These are phyloP conservation scores for Neurospora sp. DNA, from an alignment of 2,329 filamentous ascomycete species.

Conservation along the genomic window DNA sequence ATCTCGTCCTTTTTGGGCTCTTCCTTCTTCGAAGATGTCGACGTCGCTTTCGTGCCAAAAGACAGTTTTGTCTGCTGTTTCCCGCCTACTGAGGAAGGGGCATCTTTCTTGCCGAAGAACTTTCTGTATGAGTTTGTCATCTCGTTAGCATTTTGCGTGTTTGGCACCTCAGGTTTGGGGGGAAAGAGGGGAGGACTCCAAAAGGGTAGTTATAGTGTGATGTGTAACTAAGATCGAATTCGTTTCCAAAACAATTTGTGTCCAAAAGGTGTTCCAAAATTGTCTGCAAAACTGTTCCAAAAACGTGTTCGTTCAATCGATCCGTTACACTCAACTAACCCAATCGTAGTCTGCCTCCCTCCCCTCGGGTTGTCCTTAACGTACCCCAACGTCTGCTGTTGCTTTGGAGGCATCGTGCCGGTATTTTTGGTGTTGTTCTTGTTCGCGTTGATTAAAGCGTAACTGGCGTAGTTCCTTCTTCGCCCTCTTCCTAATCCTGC, in stretches of 20 bases:
- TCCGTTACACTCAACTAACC: slow-evolving; percentile 40
- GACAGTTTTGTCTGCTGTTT: slow-evolving; percentile 64
- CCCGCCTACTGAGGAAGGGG: slow-evolving; percentile 36
- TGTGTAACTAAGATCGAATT: neutral
- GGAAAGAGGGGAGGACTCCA: slow-evolving; percentile 3
- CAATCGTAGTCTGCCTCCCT: slow-evolving; percentile 56
- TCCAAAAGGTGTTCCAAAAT: neutral
- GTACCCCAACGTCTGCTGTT: slow-evolving; percentile 84
- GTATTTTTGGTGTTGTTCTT: neutral
- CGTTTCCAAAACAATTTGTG: neutral
- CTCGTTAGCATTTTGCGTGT: neutral
- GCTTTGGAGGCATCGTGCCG: slow-evolving; percentile 36
- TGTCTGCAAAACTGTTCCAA: neutral
- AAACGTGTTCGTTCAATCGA: slow-evolving; percentile 1
- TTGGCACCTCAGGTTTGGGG: neutral
- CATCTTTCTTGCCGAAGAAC: slow-evolving; percentile 61
- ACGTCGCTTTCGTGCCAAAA: slow-evolving; percentile 52
- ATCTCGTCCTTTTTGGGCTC: slow-evolving; percentile 3
- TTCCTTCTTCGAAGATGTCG: slow-evolving; percentile 19
- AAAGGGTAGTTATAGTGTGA: neutral
- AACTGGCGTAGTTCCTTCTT: neutral
- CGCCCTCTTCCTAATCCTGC: neutral
- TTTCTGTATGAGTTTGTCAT: slow-evolving; percentile 45
- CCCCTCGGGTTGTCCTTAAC: slow-evolving; percentile 44
- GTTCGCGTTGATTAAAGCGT: neutral